Evolutionary conservation across 768 basidiomycete genomes (phyloP).

Genomic region (Heimioporus sp.): DNA sequence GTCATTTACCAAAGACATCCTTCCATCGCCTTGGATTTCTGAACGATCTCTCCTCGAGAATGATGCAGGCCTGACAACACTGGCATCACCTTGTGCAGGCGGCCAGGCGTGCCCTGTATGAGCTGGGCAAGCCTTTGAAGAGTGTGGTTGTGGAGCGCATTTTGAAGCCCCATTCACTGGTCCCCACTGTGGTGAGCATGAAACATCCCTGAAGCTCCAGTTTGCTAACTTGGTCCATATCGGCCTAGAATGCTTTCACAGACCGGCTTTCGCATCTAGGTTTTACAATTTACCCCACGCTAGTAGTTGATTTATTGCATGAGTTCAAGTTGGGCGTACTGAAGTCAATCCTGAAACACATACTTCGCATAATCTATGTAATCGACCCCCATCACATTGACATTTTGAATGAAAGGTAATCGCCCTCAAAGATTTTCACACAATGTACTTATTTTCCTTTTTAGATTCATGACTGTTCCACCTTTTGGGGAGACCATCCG

Average conservation of each 20-base stretch:
- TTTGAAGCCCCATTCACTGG: neutral
- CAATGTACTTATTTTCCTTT: neutral
- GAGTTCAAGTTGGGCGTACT: neutral
- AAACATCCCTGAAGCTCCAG: neutral
- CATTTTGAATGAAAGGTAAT: neutral
- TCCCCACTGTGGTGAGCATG: neutral
- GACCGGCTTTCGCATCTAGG: neutral
- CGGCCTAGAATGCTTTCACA: neutral
- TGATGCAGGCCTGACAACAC: neutral
- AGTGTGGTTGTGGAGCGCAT: neutral
- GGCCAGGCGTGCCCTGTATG: neutral
- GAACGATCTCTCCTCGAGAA: neutral
- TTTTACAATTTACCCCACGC: neutral
- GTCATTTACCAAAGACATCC: neutral
- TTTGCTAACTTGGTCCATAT: neutral
- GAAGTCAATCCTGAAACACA: neutral
- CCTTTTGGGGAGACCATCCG: conserved; percentile 29
- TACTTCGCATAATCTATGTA: neutral
- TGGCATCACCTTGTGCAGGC: neutral
- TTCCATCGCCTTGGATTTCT: neutral
- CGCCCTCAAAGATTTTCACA: too few relatives aligned
- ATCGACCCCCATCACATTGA: neutral
- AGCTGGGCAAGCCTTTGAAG: neutral
- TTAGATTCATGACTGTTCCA: neutral
- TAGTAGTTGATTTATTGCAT: conserved; percentile 1